Evolutionary conservation across 257 asterid genomes (phyloP).

Genomic region (Nyctanthes arbortristis): DNA sequence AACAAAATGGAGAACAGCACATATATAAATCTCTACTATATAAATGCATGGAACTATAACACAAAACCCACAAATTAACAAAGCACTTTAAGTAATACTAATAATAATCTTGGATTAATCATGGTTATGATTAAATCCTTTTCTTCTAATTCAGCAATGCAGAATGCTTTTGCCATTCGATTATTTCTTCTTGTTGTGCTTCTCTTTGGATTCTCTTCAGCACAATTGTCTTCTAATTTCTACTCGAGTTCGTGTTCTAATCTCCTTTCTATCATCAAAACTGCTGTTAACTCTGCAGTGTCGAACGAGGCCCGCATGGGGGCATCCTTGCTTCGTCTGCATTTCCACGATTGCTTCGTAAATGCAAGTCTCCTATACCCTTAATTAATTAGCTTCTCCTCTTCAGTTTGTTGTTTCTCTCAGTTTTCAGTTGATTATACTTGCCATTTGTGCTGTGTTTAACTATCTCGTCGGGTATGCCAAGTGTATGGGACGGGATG

Average conservation of each 20-base stretch:
- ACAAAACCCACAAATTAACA: slow-evolving; percentile 1
- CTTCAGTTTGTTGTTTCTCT: too few relatives aligned
- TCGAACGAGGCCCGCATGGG: slow-evolving; percentile 48
- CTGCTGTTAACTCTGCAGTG: slow-evolving; percentile 53
- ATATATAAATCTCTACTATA: slow-evolving; percentile 34
- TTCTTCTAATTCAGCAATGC: not conserved
- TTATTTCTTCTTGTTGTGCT: slow-evolving; percentile 31
- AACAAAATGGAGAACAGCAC: not conserved
- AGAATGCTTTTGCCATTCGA: slow-evolving; percentile 7
- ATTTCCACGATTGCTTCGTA: slow-evolving; percentile 60
- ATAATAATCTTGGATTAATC: not conserved
- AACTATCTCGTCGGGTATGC: too few relatives aligned
- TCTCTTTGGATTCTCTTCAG: slow-evolving; percentile 36
- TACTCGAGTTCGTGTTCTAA: slow-evolving; percentile 56
- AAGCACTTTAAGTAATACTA: not conserved
- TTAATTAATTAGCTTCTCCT: not conserved
- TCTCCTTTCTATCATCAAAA: slow-evolving; percentile 39
- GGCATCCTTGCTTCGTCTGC: slow-evolving; percentile 61
- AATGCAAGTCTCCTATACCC: slow-evolving; percentile 28
- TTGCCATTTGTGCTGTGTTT: too few relatives aligned
- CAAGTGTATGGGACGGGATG: too few relatives aligned
- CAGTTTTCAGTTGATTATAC: too few relatives aligned
- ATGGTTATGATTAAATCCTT: slow-evolving; percentile 17
- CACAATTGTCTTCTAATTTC: slow-evolving; percentile 55
- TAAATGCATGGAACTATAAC: slow-evolving; percentile 37